Evolutionary conservation across 768 basidiomycete species (phyloP).

Genomic region (Guyanaporus albipodus): DNA sequence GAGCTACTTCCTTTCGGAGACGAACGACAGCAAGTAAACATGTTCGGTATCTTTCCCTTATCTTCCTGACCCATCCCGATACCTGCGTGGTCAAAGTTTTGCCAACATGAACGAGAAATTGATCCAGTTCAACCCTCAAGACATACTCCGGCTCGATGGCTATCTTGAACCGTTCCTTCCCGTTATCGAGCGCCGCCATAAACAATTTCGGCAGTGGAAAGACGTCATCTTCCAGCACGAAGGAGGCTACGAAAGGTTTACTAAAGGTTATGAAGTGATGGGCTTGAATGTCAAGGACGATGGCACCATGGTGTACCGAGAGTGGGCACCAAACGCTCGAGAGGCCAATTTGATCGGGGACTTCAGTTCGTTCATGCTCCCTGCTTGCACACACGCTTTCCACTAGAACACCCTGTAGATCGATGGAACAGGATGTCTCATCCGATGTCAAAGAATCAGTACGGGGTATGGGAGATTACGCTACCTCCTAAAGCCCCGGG

Average conservation of each 20-base stretch:
- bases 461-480: slow-evolving; percentile 86
- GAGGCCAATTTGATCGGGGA: slow-evolving; percentile 89
- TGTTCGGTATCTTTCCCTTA: slow-evolving; percentile 2
- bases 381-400: background rate
- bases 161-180: slow-evolving; percentile 74
- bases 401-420: slow-evolving; percentile 46
- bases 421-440: slow-evolving; percentile 83
- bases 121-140: slow-evolving; percentile 48
- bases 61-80: slow-evolving; percentile 2
- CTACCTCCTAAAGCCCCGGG: slow-evolving; percentile 67
- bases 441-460: slow-evolving; percentile 79
- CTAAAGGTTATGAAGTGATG: slow-evolving; percentile 50
- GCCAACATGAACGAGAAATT: slow-evolving; percentile 40
- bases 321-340: slow-evolving; percentile 92
- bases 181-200: slow-evolving; percentile 65
- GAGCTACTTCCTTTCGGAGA: background rate
- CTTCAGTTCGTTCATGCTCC: slow-evolving; percentile 69
- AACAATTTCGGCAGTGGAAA: slow-evolving; percentile 70
- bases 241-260: slow-evolving; percentile 77
- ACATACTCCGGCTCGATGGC: slow-evolving; percentile 60
- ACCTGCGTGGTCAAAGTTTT: background rate
- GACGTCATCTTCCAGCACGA: slow-evolving; percentile 70
- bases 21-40: slow-evolving; percentile 6
- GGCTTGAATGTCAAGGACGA: slow-evolving; percentile 71
- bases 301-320: slow-evolving; percentile 76